phyloP scores from a whole-genome alignment of 257 asterid species.

The Petunia secreta region DNA sequence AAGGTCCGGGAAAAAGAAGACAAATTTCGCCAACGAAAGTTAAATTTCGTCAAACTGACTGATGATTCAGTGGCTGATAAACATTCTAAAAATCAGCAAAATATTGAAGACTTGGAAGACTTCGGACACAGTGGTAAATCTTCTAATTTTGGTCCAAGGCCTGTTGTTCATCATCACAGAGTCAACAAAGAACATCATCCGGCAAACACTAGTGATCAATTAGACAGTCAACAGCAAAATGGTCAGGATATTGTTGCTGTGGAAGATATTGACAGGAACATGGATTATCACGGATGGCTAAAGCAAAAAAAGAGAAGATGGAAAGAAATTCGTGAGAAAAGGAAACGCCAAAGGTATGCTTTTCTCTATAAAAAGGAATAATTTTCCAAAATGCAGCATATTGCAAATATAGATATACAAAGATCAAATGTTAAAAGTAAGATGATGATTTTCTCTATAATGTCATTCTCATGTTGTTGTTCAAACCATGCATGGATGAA shows the following conservation, averaged over 20 bases:
- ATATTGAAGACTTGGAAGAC: slow-evolving; percentile 79
- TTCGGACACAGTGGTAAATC: slow-evolving; percentile 53
- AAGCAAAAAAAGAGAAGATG: slow-evolving; percentile 92
- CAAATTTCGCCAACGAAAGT: slow-evolving; percentile 87
- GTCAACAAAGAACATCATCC: slow-evolving; percentile 46
- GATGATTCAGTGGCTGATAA: slow-evolving; percentile 41
- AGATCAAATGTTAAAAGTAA: background rate
- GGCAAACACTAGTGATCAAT: slow-evolving; percentile 39
- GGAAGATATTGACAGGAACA: slow-evolving; percentile 64
- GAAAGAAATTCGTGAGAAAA: slow-evolving; percentile 76
- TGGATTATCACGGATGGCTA: slow-evolving; percentile 93
- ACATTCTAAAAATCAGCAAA: slow-evolving; percentile 50
- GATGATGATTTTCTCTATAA: background rate
- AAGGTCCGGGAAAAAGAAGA: slow-evolving; percentile 98
- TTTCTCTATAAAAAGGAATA: slow-evolving; percentile 6
- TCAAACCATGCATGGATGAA: background rate
- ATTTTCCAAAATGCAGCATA: background rate
- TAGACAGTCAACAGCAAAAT: slow-evolving; percentile 43
- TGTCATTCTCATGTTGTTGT: background rate
- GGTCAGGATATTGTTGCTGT: slow-evolving; percentile 47
- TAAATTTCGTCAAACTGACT: slow-evolving; percentile 52
- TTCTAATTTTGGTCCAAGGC: slow-evolving; percentile 55
- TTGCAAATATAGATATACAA: background rate
- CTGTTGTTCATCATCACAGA: slow-evolving; percentile 66
- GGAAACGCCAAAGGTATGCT: slow-evolving; percentile 86